Percentiles rank a stretch among this genome's conserved stretches.
Evolutionary conservation across 1,284 basidiomycete genomes (phyloP).

Genomic region (Papiliotrema nemorosa): DNA sequence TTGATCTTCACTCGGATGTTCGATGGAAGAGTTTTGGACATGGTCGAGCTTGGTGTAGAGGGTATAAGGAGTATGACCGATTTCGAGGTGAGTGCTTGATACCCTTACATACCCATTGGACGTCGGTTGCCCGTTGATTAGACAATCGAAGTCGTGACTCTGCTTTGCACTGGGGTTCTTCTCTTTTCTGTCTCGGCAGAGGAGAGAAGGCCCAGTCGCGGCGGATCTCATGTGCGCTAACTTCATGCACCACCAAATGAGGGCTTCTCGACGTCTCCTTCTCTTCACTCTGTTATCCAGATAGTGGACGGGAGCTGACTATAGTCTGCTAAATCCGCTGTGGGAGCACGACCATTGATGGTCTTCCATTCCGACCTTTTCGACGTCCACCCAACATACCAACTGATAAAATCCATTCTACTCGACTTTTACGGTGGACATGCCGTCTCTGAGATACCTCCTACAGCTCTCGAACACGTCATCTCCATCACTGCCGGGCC

Average conservation of each 20-base stretch:
- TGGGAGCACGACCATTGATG: constrained; percentile 88
- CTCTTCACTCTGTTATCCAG: neutral
- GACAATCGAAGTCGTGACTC: neutral
- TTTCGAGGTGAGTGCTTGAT: constrained; percentile 66
- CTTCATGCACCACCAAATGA: constrained; percentile 7
- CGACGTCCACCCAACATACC: constrained; percentile 82
- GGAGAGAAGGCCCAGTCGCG: no score
- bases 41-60: constrained; percentile 89
- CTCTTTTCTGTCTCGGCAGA: no score
- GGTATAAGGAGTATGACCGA: constrained; percentile 71
- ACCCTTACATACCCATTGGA: neutral
- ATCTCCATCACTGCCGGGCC: constrained; percentile 80
- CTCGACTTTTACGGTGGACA: constrained; percentile 85
- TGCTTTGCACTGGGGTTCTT: neutral
- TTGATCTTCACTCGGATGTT: constrained; percentile 85
- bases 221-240: constrained; percentile 1
- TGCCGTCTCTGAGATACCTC: constrained; percentile 74
- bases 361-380: constrained; percentile 94
- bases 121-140: neutral
- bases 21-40: constrained; percentile 82
- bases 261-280: neutral
- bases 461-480: constrained; percentile 84
- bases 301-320: neutral
- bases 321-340: constrained; percentile 78
- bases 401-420: constrained; percentile 89